Percentiles rank a stretch among this genome's conserved stretches.
These are phyloP conservation scores for Laburnicola sp. DNA, from an alignment of 2,329 filamentous ascomycete species.

Conservation along the genomic window DNA sequence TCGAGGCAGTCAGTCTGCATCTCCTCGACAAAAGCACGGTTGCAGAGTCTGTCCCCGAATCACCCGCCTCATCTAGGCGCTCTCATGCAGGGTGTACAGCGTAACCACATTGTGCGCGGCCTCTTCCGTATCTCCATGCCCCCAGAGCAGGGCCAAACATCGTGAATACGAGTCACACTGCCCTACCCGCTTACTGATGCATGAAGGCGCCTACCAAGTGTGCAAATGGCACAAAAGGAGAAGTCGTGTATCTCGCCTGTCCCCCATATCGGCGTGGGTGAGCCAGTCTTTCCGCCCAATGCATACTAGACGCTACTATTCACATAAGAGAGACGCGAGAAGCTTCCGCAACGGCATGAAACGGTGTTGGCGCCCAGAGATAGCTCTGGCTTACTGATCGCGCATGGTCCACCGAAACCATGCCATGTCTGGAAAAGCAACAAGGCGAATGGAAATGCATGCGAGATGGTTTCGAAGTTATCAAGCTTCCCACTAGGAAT, in stretches of 20 bases:
- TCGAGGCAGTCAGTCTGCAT: no score
- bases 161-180: not conserved
- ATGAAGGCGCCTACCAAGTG: not conserved
- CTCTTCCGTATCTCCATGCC: no score
- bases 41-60: no score
- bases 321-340: not conserved
- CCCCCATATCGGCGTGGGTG: no score
- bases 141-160: no score
- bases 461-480: not conserved
- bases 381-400: constrained; percentile 1
- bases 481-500: no score
- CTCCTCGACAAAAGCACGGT: no score
- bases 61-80: no score
- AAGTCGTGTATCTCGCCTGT: not conserved
- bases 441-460: not conserved
- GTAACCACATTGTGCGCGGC: no score
- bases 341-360: not conserved
- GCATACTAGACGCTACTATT: no score
- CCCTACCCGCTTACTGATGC: not conserved
- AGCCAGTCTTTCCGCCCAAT: no score
- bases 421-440: not conserved
- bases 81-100: no score
- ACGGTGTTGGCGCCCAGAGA: not conserved
- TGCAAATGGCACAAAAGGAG: not conserved
- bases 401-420: constrained; percentile 3